Evolutionary conservation across 495 filamentous ascomycete species (phyloP), one percentile per base, ranked within the genome.

Genomic region (Hypoxylon lienhwacheense): DNA sequence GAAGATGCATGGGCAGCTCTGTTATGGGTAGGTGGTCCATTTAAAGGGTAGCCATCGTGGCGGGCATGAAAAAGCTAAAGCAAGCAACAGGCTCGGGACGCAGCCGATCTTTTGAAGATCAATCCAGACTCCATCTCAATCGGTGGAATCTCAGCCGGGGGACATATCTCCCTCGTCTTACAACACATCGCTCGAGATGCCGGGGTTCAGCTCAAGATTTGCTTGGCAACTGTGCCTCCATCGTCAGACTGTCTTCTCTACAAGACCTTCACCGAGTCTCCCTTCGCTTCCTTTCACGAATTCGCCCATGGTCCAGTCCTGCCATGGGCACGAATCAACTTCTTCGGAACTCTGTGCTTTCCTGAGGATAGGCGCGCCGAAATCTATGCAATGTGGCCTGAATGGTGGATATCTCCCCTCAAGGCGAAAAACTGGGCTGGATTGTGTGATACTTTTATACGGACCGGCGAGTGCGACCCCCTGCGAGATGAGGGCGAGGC

Each of bases 401-500:
- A 68, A 8, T 71, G 68, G 69, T 73, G 70, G 70, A 36, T 69
- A 8, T 43, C 59, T 28, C 67, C 72, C 7, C 55, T 81, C 20
- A 58, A 67, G 0, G 70, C 77, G 3, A 64, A 72, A 1, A 67
- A 76, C 47, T 79, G 73, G 55, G 63, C 39, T 1, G 55, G 61
- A 1, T 56, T 81, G 7, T 70, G 73, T 24, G 68, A 70, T 12
- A 79, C 77, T 0, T 73, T 76, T 22, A 68, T 81, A 16, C 68
- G 73, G 21, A 80, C 77, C 0, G 77, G 70, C 10, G 74, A 75
- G 7, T 70, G 70, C 43, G 78, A 81, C 47, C 73, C 77, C 0
- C 47, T 81, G 42, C 56, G 78, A 1, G 78, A 80, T 56, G 78
- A 81, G 59, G 78, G 77, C 0, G 77, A 79, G 61, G 74, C 74